Base-by-base conservation (phyloP, 345 rosid species). In the Arabidopsis thaliana region DNA sequence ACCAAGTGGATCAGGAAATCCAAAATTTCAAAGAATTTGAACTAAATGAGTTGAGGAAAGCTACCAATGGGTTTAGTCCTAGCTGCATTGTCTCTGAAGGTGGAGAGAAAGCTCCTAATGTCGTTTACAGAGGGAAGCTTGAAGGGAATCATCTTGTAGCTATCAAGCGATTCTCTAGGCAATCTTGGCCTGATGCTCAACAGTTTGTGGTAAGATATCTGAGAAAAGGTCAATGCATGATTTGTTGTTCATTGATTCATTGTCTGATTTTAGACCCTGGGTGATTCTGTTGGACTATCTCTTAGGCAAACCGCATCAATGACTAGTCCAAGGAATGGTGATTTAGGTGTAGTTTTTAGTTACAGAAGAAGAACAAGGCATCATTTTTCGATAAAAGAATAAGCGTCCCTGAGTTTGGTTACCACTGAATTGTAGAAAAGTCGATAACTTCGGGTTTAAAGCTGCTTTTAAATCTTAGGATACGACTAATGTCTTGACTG, bases 21-120 rank as follows among this genome's bases (percentile, higher is more conserved):
- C 75, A 78, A 62, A 83, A 77, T 46, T 94, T 94, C 86, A 86
- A 85, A 67, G 93, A 91, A 81, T 91, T 85, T 78, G 82, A 75
- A 25, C 84, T 94, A 0, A 80, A 74, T 1, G 97, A 94, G 82
- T 86, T 94, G 41, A 82, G 90, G 36, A 84, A 88, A 0, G 97
- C 98, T 44, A 86, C 97, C 9, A 91, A 87, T 48, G 96, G 96
- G 20, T 94, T 94, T 79, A 85, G 84, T 67, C 80, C 82, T 52
- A 91, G 84, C 55, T 83, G 84, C 49, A 88, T 94, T 61, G 93
- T 94, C 34, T 94, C 98, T 1, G 97, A 94, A 87, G 87, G 97
- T 69, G 97, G 98, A 40, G 98, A 94, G 71, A 94, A 91, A 72
- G 97, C 96, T 67, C 97, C 98, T 65, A 94, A 91, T 81, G 92